phyloP scores from a whole-genome alignment of 495 filamentous ascomycete species.

The Aspergillus biplanus region DNA sequence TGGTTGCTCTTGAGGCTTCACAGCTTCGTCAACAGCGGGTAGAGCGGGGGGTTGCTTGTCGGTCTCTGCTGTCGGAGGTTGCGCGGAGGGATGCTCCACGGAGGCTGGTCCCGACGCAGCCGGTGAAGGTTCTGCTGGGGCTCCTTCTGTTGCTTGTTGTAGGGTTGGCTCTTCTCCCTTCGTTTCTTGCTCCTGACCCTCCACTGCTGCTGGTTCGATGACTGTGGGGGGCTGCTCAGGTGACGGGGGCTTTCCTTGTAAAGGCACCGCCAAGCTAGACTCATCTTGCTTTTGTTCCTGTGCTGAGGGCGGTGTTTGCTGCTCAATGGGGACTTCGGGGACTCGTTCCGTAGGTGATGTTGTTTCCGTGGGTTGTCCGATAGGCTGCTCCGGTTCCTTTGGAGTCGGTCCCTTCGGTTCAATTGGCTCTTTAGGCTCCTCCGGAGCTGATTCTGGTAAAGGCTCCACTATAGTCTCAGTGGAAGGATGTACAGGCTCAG shows the following conservation, averaged over 20 bases:
- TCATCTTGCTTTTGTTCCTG: conserved; percentile 7
- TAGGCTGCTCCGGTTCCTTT: conserved; percentile 6
- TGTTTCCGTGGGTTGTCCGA: conserved; percentile 15
- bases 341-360: conserved; percentile 3
- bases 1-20: too few species aligned
- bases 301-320: neutral
- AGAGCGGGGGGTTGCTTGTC: too few species aligned
- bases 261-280: neutral
- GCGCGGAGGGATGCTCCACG: too few species aligned
- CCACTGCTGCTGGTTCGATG: neutral
- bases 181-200: neutral
- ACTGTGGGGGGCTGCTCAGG: neutral
- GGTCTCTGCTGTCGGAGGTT: too few species aligned
- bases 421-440: too few species aligned
- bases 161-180: conserved; percentile 10
- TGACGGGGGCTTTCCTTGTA: conserved; percentile 1
- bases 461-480: conserved; percentile 7
- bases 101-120: too few species aligned
- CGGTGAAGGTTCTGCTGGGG: conserved; percentile 3
- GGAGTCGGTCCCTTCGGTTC: conserved; percentile 10
- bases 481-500: conserved; percentile 9
- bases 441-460: neutral
- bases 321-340: conserved; percentile 10
- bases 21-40: too few species aligned
- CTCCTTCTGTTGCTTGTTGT: conserved; percentile 6